phyloP scores from a whole-genome alignment of 192 early-diverging fungal species.

The Borealophlyctis nickersoniae region DNA sequence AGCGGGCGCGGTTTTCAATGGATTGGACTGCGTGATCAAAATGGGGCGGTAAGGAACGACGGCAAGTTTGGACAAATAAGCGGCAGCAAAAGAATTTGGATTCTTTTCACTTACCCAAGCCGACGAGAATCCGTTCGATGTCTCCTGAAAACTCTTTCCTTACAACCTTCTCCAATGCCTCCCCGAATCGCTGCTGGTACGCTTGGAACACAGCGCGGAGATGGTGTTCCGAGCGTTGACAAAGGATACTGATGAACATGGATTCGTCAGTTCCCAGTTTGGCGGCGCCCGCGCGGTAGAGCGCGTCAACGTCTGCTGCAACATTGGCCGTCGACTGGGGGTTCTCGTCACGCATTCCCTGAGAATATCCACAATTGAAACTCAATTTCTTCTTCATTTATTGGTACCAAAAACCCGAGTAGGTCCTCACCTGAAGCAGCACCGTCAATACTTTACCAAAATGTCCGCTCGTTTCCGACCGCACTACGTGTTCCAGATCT shows the following conservation, averaged over 20 bases:
- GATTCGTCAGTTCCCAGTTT: slow-evolving; percentile 45
- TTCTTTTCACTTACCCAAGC: slow-evolving; percentile 23
- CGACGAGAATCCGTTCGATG: slow-evolving; percentile 32
- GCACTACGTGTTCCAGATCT: slow-evolving; percentile 26
- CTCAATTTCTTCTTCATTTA: background rate
- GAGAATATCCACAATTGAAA: background rate
- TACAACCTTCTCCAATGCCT: slow-evolving; percentile 36
- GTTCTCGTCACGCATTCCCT: slow-evolving; percentile 11
- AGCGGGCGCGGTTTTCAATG: slow-evolving; percentile 23
- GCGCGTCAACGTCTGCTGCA: slow-evolving; percentile 35
- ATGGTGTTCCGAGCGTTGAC: slow-evolving; percentile 22
- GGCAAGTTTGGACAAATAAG: background rate
- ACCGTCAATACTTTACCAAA: slow-evolving; percentile 29
- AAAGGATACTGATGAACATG: slow-evolving; percentile 39
- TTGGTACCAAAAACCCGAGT: no score
- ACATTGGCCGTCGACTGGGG: slow-evolving; percentile 21
- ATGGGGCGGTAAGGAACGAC: background rate
- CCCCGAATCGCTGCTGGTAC: slow-evolving; percentile 37
- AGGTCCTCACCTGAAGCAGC: slow-evolving; percentile 27
- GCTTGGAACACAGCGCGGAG: slow-evolving; percentile 37
- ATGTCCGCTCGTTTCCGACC: slow-evolving; percentile 34
- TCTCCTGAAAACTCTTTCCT: slow-evolving; percentile 48
- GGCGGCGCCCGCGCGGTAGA: slow-evolving; percentile 46
- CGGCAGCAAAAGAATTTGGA: background rate
- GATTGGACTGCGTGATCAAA: slow-evolving; percentile 22